Percentiles rank a stretch among this genome's conserved stretches.
Evolutionary conservation across 139 green algal species (phyloP).

Genomic region (Diplosphaera chodatii): DNA sequence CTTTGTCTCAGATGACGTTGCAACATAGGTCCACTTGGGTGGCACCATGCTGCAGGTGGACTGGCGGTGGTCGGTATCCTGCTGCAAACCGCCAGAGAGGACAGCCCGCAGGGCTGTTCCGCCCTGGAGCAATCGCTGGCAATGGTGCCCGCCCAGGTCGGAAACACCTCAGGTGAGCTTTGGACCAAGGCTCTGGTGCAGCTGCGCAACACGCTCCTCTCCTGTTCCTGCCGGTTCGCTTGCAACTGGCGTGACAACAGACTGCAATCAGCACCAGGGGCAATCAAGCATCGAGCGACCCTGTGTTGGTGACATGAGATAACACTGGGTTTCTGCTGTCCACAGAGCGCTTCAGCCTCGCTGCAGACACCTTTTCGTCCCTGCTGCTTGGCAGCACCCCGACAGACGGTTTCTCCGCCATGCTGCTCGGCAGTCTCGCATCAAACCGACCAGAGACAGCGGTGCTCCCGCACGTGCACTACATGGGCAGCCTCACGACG

Average conservation of each 20-base stretch:
- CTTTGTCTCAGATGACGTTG: no score
- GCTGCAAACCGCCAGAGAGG: constrained; percentile 26
- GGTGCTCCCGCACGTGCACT: constrained; percentile 47
- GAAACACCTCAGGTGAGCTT: not conserved
- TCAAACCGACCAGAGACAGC: no score
- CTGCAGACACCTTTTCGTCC: not conserved
- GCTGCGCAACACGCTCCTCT: no score
- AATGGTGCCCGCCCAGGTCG: not conserved
- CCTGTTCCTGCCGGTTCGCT: no score
- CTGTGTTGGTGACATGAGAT: no score
- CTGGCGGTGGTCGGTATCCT: constrained; percentile 48
- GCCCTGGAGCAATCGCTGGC: constrained; percentile 27
- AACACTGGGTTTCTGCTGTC: not conserved
- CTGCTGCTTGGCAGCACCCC: not conserved
- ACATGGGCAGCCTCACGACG: constrained; percentile 80
- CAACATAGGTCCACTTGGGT: no score
- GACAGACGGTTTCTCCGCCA: not conserved
- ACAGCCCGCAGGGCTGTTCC: constrained; percentile 31
- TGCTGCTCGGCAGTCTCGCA: no score
- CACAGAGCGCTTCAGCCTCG: not conserved
- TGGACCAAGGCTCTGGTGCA: no score
- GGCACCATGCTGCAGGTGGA: constrained; percentile 22
- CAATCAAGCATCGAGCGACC: no score
- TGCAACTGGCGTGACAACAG: not conserved
- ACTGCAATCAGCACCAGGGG: no score